Evolutionary conservation across 148 eudicot genomes (phyloP).

Genomic region (Chenopodium quinoa): DNA sequence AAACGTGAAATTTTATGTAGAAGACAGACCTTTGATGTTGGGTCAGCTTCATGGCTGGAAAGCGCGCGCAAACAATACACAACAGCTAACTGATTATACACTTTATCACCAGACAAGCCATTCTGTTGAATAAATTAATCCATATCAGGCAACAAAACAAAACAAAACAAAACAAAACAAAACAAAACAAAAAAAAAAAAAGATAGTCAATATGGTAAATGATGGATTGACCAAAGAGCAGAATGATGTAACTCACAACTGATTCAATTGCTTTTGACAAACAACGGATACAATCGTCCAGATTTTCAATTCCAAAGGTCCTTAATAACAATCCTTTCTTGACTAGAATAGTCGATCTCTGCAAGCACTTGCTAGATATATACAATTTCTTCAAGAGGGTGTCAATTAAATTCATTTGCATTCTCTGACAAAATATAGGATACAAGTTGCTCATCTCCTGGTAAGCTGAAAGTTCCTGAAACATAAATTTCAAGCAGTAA

Average conservation of each 20-base stretch:
- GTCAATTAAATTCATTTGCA: constrained; percentile 58
- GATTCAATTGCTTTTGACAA: constrained; percentile 69
- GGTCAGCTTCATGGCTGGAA: constrained; percentile 62
- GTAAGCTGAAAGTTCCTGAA: constrained; percentile 74
- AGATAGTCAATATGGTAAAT: neutral
- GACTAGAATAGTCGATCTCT: constrained; percentile 50
- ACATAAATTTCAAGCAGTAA: constrained; percentile 18
- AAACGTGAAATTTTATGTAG: constrained; percentile 5
- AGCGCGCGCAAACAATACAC: constrained; percentile 76
- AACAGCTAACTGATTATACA: constrained; percentile 50
- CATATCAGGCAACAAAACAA: constrained; percentile 24
- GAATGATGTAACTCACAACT: constrained; percentile 46
- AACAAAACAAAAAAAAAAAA: neutral
- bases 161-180: neutral
- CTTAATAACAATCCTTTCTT: constrained; percentile 58
- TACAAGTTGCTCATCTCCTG: constrained; percentile 46
- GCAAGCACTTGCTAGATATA: constrained; percentile 35
- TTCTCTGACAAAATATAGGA: constrained; percentile 52
- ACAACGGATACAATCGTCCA: constrained; percentile 48
- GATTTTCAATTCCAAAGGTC: constrained; percentile 48
- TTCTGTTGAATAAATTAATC: constrained; percentile 38
- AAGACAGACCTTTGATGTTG: constrained; percentile 50
- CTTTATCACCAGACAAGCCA: constrained; percentile 30
- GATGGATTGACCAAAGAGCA: neutral
- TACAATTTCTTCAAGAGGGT: constrained; percentile 58